phyloP scores from a whole-genome alignment of 2,329 filamentous ascomycete species.

The Penicillium sp. region DNA sequence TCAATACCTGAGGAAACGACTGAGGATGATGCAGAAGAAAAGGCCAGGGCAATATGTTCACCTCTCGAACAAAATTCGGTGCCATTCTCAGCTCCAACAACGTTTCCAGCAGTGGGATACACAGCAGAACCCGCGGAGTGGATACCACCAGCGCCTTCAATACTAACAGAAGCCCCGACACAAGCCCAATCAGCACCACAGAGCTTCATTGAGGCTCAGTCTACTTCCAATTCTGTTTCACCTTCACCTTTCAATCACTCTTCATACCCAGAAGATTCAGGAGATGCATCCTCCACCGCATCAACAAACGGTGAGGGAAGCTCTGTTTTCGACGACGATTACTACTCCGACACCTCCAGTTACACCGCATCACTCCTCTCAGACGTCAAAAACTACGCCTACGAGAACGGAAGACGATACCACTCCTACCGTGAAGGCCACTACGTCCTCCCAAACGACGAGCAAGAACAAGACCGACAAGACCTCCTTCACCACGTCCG shows the following conservation, averaged over 20 bases:
- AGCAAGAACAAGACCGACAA: conserved; percentile 36
- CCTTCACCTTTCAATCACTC: not conserved
- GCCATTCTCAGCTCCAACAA: not conserved
- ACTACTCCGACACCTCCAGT: conserved; percentile 19
- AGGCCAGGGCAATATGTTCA: not conserved
- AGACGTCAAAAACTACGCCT: conserved; percentile 21
- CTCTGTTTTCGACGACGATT: conserved; percentile 22
- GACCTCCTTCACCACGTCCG: conserved; percentile 39
- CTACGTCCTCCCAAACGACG: conserved; percentile 38
- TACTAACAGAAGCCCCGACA: not conserved
- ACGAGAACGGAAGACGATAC: conserved; percentile 30
- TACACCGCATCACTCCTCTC: conserved; percentile 24
- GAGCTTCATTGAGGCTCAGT: not conserved
- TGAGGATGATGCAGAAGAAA: not conserved
- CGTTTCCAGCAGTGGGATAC: not conserved
- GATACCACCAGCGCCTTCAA: not conserved
- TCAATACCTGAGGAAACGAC: conserved; percentile 4
- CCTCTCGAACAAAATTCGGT: not conserved
- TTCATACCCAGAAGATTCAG: conserved; percentile 5
- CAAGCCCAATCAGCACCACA: not conserved
- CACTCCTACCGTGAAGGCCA: conserved; percentile 29
- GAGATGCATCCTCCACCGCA: conserved; percentile 7
- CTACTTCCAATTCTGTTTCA: not conserved
- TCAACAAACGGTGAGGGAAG: conserved; percentile 11
- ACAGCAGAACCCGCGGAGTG: not conserved